phyloP scores from a whole-genome alignment of 257 asterid genomes.

The Scutellaria baicalensis region DNA sequence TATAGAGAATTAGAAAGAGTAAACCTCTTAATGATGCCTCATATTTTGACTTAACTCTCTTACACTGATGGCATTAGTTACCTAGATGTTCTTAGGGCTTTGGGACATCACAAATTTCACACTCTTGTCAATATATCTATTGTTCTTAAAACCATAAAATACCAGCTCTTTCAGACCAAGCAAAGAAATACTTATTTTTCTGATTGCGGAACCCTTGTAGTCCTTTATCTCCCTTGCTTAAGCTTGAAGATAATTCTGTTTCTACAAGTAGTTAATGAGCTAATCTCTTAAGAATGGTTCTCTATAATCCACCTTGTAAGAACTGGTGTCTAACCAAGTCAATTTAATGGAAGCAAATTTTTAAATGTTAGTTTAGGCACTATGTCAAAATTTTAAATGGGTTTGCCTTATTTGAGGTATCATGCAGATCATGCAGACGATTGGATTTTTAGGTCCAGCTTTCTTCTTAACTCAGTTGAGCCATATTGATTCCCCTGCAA shows the following conservation, averaged over 20 bases:
- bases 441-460: constrained; percentile 93
- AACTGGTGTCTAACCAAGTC: background rate
- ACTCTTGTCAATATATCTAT: no score
- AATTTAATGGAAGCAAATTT: background rate
- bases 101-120: no score
- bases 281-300: background rate
- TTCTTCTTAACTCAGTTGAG: constrained; percentile 90
- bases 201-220: background rate
- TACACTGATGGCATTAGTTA: no score
- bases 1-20: background rate
- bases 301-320: background rate
- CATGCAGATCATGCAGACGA: constrained; percentile 80
- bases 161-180: no score
- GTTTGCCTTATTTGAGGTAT: constrained; percentile 2
- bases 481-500: constrained; percentile 80
- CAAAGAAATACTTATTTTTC: no score
- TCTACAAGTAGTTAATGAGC: background rate
- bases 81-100: no score
- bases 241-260: background rate
- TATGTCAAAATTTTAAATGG: background rate
- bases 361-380: background rate
- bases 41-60: background rate
- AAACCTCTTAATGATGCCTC: background rate
- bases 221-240: background rate
- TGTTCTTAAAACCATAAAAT: no score